Base-by-base conservation (phyloP, 2,329 filamentous ascomycete genomes). In the Pleurostoma richardsiae region DNA sequence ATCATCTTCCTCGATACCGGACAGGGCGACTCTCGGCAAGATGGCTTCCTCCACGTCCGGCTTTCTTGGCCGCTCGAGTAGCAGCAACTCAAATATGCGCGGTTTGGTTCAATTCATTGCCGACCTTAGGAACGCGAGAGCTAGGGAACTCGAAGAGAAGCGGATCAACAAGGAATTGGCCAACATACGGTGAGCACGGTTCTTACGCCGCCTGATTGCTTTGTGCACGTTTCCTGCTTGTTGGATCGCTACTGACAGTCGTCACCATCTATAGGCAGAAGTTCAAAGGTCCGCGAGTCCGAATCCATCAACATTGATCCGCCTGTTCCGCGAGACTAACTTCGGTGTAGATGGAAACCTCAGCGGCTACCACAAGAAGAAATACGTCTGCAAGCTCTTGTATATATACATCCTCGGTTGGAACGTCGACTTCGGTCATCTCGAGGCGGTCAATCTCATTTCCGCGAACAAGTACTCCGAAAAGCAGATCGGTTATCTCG, bases 341-440 rank as follows among this genome's bases (percentile, higher is more conserved):
- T 41, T 39, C 42, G 19, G n/a, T 47, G 49, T 52, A 83, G 88
- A 94, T 66, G 91, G 90, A 54, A 94, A 80, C 63, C 74, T 99
- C 49, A 96, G 86, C 64, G 95, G 94, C 55, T 99, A 99, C 65
- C 90, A 96, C 76, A 96, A 95, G 77, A 99, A 99, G 80, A 99
- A 99, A 87, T 99, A 99, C 66, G 94, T 99, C 56, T 99, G 94
- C 88, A 99, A 99, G 83, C 82, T 99, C 56, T 77, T 99, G 52
- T 99, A 99, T 68, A 97, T 99, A 61, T 99, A 99, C 69, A 99
- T 99, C 50, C 81, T 99, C 54, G 94, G 94, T 42, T 99, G 94
- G 87, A 92, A 99, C 66, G 92, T 99, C 70, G 95, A 97, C 67
- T 99, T 99, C 68, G 94, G 94, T 47, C 94, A 99, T 65, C 83